Evolutionary conservation across 1,139 yeast genomes (phyloP), one percentile per base, ranked within the genome.

Genomic region (Debaryomycetaceae sp.): DNA sequence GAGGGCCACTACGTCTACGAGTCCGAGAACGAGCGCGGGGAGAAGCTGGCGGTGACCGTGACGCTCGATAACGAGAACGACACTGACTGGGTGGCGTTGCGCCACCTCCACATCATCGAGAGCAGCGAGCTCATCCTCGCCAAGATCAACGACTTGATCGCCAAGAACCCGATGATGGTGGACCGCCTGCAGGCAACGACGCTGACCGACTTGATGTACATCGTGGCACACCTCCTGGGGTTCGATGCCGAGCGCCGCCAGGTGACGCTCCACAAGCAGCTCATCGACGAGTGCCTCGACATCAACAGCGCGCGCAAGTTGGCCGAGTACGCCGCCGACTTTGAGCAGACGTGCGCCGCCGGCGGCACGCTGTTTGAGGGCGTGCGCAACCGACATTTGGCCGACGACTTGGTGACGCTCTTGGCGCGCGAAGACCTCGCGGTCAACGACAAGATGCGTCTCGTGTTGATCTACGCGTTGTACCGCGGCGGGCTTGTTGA

Each of bases 401-500:
- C 88, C 27, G 84, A 80, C 34, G 78, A 75, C 28, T 61, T 89
- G 38, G 64, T 91, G 18, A 68, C 62, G 4, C 51, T 79, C 22
- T 60, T 89, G 24, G 74, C 75, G 15, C 58, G 79, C 41, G 62
- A 69, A 32, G 68, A 65, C 31, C 61, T 77, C 31, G 65, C 61
- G 16, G 62, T 68, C 15, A 67, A 71, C 28, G 93, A 86, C 46
- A 85, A 85, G 49, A 65, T 86, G 41, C 71, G 98, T 39, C 64
- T 84, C 27, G 72, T 91, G n/a, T 63, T 85, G 18, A 61, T 83
- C 4, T 91, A 91, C 54, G 83, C 89, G 1, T 56, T 88, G 23
- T 83, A 79, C 53, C 69, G 97, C 42, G 91, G 93, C 4, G 98
- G 99, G 0, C 62, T 91, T 18, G 68, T 85, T 12, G 82, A 79